Percentiles rank a stretch among this genome's conserved stretches.
Evolutionary conservation across 176 grass and related monocot genomes (phyloP).

Genomic region (Secale cereale): DNA sequence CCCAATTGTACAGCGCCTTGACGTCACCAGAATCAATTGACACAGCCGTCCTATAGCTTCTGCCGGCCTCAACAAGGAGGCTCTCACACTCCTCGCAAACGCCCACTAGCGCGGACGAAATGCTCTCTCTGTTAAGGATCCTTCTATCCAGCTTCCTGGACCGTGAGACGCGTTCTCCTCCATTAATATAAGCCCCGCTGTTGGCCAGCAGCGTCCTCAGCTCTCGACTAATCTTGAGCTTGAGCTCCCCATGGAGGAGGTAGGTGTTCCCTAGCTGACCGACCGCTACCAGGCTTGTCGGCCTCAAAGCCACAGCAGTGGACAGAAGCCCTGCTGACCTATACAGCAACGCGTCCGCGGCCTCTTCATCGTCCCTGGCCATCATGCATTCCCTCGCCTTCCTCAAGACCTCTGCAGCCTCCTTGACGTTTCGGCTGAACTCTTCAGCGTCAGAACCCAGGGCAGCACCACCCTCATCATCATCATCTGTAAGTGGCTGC

Average conservation of each 20-base stretch:
- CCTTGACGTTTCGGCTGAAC: constrained; percentile 57
- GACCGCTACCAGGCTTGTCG: constrained; percentile 66
- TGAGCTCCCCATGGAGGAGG: constrained; percentile 93
- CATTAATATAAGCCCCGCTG: constrained; percentile 25
- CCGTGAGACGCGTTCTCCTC: constrained; percentile 19
- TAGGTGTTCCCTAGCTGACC: constrained; percentile 86
- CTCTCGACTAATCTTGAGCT: constrained; percentile 86
- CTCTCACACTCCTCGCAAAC: constrained; percentile 90
- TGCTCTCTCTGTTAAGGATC: constrained; percentile 44
- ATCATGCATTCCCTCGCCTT: constrained; percentile 63
- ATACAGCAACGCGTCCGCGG: constrained; percentile 65
- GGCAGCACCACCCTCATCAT: neutral
- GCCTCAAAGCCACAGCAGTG: constrained; percentile 63
- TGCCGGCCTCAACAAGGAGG: constrained; percentile 77
- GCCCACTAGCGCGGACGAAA: constrained; percentile 54
- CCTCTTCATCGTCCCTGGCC: constrained; percentile 50
- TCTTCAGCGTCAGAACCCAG: constrained; percentile 40
- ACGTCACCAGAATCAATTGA: constrained; percentile 63
- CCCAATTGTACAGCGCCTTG: constrained; percentile 93
- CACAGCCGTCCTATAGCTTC: constrained; percentile 74
- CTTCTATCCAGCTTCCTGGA: constrained; percentile 55
- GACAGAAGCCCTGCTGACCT: constrained; percentile 68
- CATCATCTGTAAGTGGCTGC: neutral
- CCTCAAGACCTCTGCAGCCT: constrained; percentile 57
- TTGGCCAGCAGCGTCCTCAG: constrained; percentile 71